Evolutionary conservation across 208 protist genomes (phyloP).

Genomic region (Porcisia deanei): DNA sequence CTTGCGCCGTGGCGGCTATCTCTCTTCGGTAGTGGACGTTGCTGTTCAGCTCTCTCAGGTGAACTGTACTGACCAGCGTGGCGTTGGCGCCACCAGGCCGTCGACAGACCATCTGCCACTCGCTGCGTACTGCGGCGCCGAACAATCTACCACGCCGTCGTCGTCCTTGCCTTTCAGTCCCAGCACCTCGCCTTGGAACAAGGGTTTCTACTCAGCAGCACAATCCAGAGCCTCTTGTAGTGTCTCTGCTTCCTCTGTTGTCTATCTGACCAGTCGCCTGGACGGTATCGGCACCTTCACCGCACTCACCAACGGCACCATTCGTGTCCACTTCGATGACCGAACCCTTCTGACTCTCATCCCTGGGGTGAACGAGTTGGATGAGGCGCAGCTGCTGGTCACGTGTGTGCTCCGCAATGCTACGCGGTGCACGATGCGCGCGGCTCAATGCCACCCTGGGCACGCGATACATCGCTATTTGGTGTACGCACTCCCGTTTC

Average conservation of each 20-base stretch:
- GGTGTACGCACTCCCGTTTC: slow-evolving; percentile 70
- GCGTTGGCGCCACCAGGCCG: background rate
- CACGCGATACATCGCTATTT: slow-evolving; percentile 72
- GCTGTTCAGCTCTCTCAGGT: slow-evolving; percentile 57
- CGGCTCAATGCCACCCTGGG: slow-evolving; percentile 46
- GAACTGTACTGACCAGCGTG: slow-evolving; percentile 34
- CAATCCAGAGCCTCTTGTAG: background rate
- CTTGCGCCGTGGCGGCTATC: slow-evolving; percentile 26
- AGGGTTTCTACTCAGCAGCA: background rate
- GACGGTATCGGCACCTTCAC: slow-evolving; percentile 80
- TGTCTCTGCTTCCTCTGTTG: slow-evolving; percentile 29
- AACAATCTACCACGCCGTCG: background rate
- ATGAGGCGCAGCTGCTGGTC: slow-evolving; percentile 59
- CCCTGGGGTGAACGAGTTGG: slow-evolving; percentile 57
- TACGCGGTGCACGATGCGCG: slow-evolving; percentile 56
- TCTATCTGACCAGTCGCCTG: slow-evolving; percentile 66
- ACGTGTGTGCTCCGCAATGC: slow-evolving; percentile 72
- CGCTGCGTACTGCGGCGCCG: background rate
- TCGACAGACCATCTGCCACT: background rate
- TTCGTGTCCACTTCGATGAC: slow-evolving; percentile 81
- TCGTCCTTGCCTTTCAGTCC: background rate
- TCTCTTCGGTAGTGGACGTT: slow-evolving; percentile 26
- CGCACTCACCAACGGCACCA: slow-evolving; percentile 77
- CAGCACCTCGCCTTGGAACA: background rate
- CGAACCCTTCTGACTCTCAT: slow-evolving; percentile 76